Conservation (phyloP, 306 rosid genomes). For the Begonia peltatifolia region DNA sequence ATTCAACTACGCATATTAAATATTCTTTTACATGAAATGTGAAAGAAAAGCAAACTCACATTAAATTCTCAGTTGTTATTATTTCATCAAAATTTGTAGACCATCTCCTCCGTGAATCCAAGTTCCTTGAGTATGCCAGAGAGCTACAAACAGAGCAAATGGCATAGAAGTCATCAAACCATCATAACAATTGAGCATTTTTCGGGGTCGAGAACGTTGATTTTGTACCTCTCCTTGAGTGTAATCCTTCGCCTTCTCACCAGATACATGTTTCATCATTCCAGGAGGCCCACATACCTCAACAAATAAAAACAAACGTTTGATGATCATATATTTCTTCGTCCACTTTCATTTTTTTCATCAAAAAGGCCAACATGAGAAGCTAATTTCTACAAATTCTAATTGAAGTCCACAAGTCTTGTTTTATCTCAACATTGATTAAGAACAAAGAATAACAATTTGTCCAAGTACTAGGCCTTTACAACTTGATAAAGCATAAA, state of each 20-base stretch:
- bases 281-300: conserved; percentile 99
- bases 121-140: conserved; percentile 73
- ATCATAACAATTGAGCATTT: not conserved
- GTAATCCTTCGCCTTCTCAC: conserved; percentile 79
- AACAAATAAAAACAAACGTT: conserved; percentile 5
- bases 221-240: conserved; percentile 84
- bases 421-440: no score
- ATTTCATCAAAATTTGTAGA: conserved; percentile 65
- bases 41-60: conserved; percentile 1
- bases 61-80: not conserved
- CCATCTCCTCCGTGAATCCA: conserved; percentile 92
- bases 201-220: not conserved
- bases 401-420: no score
- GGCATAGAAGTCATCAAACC: not conserved
- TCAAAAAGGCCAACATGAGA: no score
- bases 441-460: no score
- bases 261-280: conserved; percentile 77
- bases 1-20: not conserved
- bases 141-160: conserved; percentile 40
- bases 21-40: not conserved
- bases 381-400: no score
- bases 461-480: no score
- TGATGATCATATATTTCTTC: no score
- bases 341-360: no score
- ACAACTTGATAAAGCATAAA: no score